Conservation (phyloP, 331 rosid genomes). For the Stylosanthes scabra region DNA sequence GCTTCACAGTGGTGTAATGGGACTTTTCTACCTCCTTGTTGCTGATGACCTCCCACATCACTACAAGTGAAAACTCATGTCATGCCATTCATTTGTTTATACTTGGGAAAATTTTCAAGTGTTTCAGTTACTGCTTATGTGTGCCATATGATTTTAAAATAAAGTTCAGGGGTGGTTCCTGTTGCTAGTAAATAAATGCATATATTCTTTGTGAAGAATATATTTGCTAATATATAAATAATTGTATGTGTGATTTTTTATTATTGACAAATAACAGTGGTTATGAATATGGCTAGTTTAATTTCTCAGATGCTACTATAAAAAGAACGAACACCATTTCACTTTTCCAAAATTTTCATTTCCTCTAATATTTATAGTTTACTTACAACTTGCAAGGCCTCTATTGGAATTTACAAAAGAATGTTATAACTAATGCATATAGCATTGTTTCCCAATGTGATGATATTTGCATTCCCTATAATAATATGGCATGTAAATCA, state of each 20-base stretch:
- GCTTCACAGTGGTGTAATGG: constrained; percentile 67
- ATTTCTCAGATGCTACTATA: too few species aligned
- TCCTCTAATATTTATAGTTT: neutral
- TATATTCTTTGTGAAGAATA: neutral
- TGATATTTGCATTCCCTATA: neutral
- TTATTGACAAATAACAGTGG: neutral
- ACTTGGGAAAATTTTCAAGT: too few species aligned
- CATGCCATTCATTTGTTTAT: neutral
- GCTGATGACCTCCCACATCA: constrained; percentile 55
- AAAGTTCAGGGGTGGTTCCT: neutral
- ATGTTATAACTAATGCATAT: too few species aligned
- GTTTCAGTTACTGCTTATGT: too few species aligned
- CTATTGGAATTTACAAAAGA: neutral
- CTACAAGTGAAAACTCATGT: neutral
- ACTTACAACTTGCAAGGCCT: neutral
- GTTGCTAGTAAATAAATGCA: neutral
- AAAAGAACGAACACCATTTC: too few species aligned
- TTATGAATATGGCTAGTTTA: neutral
- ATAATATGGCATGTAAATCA: neutral
- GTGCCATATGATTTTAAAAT: neutral
- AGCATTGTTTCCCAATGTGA: neutral
- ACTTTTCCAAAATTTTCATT: neutral
- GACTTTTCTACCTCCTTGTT: constrained; percentile 60
- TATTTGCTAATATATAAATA: neutral
- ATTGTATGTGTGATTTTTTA: neutral